Evolutionary conservation across 345 rosid species (phyloP), one percentile per base, ranked within the genome.

Genomic region (Syzygium grande): DNA sequence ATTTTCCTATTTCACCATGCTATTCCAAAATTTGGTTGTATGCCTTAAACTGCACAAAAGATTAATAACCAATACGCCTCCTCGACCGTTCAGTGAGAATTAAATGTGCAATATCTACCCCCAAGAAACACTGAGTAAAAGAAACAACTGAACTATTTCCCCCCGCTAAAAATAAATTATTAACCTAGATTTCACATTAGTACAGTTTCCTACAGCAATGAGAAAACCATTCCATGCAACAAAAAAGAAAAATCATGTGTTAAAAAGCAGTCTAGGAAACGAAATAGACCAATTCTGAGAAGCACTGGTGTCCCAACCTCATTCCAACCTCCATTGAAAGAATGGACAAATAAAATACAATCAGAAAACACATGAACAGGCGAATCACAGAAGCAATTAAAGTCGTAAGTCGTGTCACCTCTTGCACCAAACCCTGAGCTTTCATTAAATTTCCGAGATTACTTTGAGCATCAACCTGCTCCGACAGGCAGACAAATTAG

Each of bases 401-500:
- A 51, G 38, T 34, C 9, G 6, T 73, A 38, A 73, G 34, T 51
- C 84, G 55, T 58, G 98, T 95, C 95, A 98, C 99, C 90, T 98
- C 99, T 92, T 96, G 97, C 90, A 94, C 94, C 89, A 96, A 89
- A 86, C 99, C 99, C 88, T 98, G 99, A 25, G 95, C 95, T 92
- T 98, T 98, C 99, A 98, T 94, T 84, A 96, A 92, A 91, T 96
- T 98, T 84, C 98, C 99, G 46, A 98, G 96, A 85, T 96, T 96
- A 90, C 98, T 95, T 89, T 97, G 99, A 80, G 98, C 99, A 90
- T 98, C 99, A 90, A 98, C 99, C 99, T 97, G 88, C 63, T 88
- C 27, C 46, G 58, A 52, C 86, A 87, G 88, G 68, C 51, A 90
- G 56, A 54, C 29, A 11, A 51, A 23, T 43, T 10, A 85, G 79